Evolutionary conservation across 2,329 filamentous ascomycete species (phyloP), one percentile per base, ranked within the genome.

Genomic region (Diaporthe citriasiana): DNA sequence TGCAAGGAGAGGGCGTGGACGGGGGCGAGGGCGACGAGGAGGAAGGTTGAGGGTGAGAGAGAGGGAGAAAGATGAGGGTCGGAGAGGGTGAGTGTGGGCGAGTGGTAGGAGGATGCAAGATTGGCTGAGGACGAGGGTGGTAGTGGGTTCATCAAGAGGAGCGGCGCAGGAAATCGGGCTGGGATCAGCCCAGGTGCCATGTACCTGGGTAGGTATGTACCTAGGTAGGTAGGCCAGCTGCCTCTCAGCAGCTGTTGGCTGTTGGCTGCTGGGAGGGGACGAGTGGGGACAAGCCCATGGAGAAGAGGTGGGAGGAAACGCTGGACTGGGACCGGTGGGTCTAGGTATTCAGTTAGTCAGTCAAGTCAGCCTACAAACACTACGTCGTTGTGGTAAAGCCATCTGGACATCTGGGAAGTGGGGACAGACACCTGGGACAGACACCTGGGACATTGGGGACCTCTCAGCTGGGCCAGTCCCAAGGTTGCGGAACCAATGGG

Each of bases 391-490:
- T 25, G 47, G 47, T n/a, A 22, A 47, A 22, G 19, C 45, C 55
- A 27, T 30, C 22, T 66, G 42, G 42, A 27, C 40, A 35, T 27
- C 35, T 63, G 59, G 63, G 13, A 22, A 15, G n/a, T n/a, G 45
- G 57, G 57, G 38, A 63, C 57, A 63, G 56, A 60, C 56, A 60
- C 35, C 56, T 60, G 60, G 60, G 60, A 65, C 59, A 30, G 59
- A 42, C 55, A 57, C 55, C 53, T 59, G 57, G 57, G 57, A 63
- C 59, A 63, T 63, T 51, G 60, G 63, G 59, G 63, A 68, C 63
- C 63, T 68, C 69, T 71, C 69, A 71, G 69, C 69, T 71, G 69
- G 69, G 69, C 69, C 69, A 30, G 69, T 71, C 69, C 69, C 69
- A 71, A 71, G 69, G 69, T 71, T 45, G 45, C 69, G 69, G 69